Conservation (phyloP, 148 eudicot species). For the Diospyros kaki region DNA sequence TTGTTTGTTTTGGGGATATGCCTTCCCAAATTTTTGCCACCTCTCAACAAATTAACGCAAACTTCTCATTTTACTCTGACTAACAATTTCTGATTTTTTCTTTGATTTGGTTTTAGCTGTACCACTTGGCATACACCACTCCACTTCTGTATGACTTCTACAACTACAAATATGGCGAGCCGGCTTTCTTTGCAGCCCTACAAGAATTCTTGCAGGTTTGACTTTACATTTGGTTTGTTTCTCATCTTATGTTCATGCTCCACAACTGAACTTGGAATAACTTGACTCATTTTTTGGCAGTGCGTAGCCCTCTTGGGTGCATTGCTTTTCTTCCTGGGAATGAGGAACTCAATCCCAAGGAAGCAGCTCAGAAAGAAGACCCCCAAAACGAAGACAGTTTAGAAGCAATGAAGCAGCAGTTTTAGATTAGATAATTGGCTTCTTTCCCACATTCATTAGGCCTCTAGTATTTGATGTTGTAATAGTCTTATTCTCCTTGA, state of each 20-base stretch:
- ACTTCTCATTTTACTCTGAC: neutral
- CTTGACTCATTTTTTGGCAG: constrained; percentile 33
- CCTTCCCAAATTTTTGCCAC: neutral
- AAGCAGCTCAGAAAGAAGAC: constrained; percentile 52
- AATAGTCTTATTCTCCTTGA: no score
- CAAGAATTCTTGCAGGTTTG: constrained; percentile 58
- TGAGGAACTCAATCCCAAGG: constrained; percentile 57
- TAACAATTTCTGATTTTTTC: neutral
- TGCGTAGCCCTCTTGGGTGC: constrained; percentile 59
- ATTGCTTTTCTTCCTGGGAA: constrained; percentile 57
- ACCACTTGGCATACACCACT: constrained; percentile 41
- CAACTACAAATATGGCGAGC: constrained; percentile 36
- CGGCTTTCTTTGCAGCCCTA: constrained; percentile 34
- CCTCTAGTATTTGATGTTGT: no score
- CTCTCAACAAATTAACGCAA: neutral
- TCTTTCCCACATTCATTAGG: no score
- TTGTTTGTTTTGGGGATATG: neutral
- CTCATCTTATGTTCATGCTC: neutral
- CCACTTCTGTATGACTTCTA: constrained; percentile 58
- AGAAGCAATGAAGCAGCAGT: constrained; percentile 3
- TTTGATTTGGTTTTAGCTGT: constrained; percentile 33
- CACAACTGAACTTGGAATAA: neutral
- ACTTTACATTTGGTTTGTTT: neutral
- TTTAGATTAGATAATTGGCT: no score
- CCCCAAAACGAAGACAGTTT: constrained; percentile 49